Evolutionary conservation across 306 rosid species (phyloP).

Genomic region (Malus orientalis): DNA sequence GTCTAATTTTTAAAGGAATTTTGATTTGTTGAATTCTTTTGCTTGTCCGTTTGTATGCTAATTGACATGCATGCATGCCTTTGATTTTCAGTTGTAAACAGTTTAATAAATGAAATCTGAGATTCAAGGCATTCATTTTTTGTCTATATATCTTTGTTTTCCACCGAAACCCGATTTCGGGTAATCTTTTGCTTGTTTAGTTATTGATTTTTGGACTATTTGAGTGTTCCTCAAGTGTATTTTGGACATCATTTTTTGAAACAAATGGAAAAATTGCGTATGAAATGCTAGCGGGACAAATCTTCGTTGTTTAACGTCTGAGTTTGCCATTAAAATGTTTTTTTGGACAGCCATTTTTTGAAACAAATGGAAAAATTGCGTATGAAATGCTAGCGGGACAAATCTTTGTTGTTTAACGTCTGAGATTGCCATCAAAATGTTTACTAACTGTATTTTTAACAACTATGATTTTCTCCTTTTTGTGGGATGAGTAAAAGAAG

Average conservation of each 20-base stretch:
- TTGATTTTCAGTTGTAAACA: not conserved
- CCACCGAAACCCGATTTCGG: not conserved
- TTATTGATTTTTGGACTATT: not conserved
- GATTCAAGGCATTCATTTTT: not conserved
- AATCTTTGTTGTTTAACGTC: not conserved
- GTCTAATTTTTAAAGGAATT: not conserved
- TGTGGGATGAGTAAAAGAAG: not conserved
- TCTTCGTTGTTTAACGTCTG: not conserved
- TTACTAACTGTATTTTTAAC: not conserved
- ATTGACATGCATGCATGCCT: constrained; percentile 5
- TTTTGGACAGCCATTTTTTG: not conserved
- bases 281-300: not conserved
- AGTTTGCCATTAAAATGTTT: not conserved
- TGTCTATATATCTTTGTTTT: not conserved
- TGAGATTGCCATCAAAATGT: not conserved
- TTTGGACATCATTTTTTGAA: not conserved
- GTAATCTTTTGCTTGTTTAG: not conserved
- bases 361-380: not conserved
- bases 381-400: not conserved
- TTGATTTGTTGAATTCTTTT: not conserved
- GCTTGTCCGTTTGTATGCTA: not conserved
- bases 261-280: not conserved
- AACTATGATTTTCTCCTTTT: not conserved
- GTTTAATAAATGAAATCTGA: not conserved
- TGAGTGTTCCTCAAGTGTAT: not conserved